Conservation (phyloP, 1,284 basidiomycete species). For the Sanghuangporus weigelae region DNA sequence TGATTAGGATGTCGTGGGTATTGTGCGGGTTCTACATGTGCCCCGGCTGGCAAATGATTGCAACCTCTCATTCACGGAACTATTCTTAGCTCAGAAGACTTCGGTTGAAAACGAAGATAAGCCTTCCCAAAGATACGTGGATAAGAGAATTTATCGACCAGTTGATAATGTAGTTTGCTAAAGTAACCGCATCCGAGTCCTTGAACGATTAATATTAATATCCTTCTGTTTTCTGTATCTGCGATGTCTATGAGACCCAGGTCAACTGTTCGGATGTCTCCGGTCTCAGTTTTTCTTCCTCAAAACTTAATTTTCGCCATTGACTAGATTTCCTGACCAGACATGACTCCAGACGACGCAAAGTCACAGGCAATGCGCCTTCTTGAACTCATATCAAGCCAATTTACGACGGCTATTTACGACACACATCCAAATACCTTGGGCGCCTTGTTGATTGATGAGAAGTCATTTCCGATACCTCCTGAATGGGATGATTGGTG, state of each 20-base stretch:
- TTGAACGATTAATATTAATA: too few relatives aligned
- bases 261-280: too few relatives aligned
- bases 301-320: too few relatives aligned
- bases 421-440: slow-evolving; percentile 12
- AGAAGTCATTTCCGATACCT: not conserved
- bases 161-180: too few relatives aligned
- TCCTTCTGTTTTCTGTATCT: too few relatives aligned
- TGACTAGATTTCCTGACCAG: too few relatives aligned
- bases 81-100: not conserved
- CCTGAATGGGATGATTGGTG: slow-evolving; percentile 10
- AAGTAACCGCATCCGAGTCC: too few relatives aligned
- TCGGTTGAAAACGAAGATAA: not conserved
- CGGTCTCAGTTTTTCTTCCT: too few relatives aligned
- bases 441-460: not conserved
- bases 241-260: too few relatives aligned
- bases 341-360: not conserved
- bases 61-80: not conserved
- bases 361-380: not conserved
- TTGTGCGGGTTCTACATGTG: not conserved
- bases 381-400: not conserved
- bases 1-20: not conserved
- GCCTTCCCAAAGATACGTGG: not conserved
- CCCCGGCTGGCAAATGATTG: not conserved
- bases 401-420: not conserved
- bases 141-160: too few relatives aligned